A percentile compares a stretch with the other conserved stretches of the same genome.
Evolutionary conservation across 371 early-diverging fungal species (phyloP).

Genomic region (Phascolomyces articulosus): DNA sequence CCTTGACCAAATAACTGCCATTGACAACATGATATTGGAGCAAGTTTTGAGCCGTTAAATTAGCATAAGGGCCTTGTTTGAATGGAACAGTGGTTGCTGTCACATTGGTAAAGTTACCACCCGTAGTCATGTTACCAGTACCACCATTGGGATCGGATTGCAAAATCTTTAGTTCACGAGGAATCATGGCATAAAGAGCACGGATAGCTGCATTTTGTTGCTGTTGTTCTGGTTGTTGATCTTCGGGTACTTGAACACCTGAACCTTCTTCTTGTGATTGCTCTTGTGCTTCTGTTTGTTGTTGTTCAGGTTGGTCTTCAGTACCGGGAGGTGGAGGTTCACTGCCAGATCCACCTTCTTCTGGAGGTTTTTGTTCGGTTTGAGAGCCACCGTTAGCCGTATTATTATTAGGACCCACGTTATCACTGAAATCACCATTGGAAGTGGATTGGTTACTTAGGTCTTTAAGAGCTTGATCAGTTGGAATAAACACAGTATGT

Average conservation of each 20-base stretch:
- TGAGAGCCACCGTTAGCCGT: no score
- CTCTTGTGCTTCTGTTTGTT: no score
- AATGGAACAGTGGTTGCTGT: constrained; percentile 7
- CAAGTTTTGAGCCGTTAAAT: constrained; percentile 28
- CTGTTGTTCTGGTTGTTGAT: constrained; percentile 1
- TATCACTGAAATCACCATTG: no score
- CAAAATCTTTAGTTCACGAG: background rate
- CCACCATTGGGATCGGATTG: background rate
- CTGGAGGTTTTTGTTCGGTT: background rate
- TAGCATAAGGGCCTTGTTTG: constrained; percentile 8
- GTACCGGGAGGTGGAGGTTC: background rate
- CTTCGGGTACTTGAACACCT: background rate
- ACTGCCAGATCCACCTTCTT: constrained; percentile 2
- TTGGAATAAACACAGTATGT: constrained; percentile 38
- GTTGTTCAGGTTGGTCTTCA: background rate
- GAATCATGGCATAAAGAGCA: constrained; percentile 5
- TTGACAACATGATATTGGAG: constrained; percentile 38
- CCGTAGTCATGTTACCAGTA: constrained; percentile 2
- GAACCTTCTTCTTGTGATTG: background rate
- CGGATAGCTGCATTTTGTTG: background rate
- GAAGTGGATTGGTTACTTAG: background rate
- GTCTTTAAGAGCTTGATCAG: constrained; percentile 17
- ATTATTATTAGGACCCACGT: no score
- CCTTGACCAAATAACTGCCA: constrained; percentile 18
- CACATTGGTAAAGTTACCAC: background rate